Evolutionary conservation across 257 asterid species (phyloP), one percentile per base, ranked within the genome.

Genomic region (Cinchona pubescens): DNA sequence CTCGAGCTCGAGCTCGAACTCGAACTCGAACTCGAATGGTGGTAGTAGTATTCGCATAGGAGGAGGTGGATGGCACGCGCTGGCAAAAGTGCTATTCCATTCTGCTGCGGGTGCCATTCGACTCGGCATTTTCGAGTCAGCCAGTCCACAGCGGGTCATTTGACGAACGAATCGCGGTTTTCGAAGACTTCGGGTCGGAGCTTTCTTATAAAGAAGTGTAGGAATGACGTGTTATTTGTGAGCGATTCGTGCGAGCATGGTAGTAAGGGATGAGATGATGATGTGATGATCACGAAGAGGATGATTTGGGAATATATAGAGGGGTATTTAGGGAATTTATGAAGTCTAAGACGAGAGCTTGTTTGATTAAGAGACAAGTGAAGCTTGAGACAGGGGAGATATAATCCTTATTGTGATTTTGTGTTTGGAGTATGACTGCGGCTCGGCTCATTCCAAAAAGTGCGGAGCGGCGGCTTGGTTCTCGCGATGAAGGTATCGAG

Each of bases 201-300:
- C 72, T 93, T 93, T 67, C 42, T 91, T 49, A 7, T 79, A 63
- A 88, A 79, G 84, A 79, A 73, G 14, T 91, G 96, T 79, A 61
- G 96, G 21, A 90, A 81, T 2, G 97, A 91, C 43, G 81, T 90
- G 27, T 46, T 93, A 77, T 93, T 76, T 79, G 92, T 93, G 76
- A 90, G 91, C 79, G 98, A 93, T 77, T 97, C 96, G 73, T 90
- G 97, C 79, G 97, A 93, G 89, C 97, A 93, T 75, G 62, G n/a
- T n/a, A n/a, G n/a, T 70, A 51, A 62, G 69, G 27, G 83, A n/a
- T n/a, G 65, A 45, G 88, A n/a, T 5, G 88, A n/a, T 7, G 40
- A 49, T n/a, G n/a, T n/a, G n/a, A n/a, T n/a, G n/a, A n/a, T n/a
- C n/a, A n/a, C n/a, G n/a, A n/a, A 8, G 76, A 43, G 5, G 80